Conservation (phyloP, 179 eudicot species). For the Camellia oleifera region DNA sequence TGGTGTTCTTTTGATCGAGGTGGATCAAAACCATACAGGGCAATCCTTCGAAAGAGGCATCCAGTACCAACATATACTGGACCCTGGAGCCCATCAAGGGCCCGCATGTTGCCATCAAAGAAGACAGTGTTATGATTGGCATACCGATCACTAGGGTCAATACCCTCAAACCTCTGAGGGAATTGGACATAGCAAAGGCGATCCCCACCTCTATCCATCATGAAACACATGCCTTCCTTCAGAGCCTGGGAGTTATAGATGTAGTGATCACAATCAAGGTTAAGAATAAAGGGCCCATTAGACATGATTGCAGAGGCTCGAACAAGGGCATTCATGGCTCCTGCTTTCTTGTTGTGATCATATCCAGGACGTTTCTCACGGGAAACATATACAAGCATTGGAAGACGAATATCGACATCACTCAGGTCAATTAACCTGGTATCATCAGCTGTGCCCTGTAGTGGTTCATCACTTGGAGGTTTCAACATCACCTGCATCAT, state of each 20-base stretch:
- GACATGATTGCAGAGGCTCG: slow-evolving; percentile 96
- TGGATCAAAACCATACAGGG: slow-evolving; percentile 89
- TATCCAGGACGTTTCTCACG: slow-evolving; percentile 94
- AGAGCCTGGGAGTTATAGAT: slow-evolving; percentile 85
- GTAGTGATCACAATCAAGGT: slow-evolving; percentile 93
- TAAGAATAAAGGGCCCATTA: slow-evolving; percentile 87
- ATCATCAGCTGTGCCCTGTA: slow-evolving; percentile 59
- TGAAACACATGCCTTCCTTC: slow-evolving; percentile 97
- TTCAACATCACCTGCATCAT: slow-evolving; percentile 82
- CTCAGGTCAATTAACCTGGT: slow-evolving; percentile 51
- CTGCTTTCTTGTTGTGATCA: slow-evolving; percentile 95
- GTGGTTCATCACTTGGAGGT: slow-evolving; percentile 90
- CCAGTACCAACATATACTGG: slow-evolving; percentile 95
- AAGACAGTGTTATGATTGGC: slow-evolving; percentile 92
- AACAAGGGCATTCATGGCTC: slow-evolving; percentile 94
- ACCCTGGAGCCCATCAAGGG: slow-evolving; percentile 92
- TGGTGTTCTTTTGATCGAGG: slow-evolving; percentile 78
- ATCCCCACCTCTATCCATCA: slow-evolving; percentile 98
- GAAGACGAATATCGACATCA: slow-evolving; percentile 85
- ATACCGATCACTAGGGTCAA: slow-evolving; percentile 90
- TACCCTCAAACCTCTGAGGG: slow-evolving; percentile 92
- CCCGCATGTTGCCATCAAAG: slow-evolving; percentile 96
- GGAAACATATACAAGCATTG: slow-evolving; percentile 86
- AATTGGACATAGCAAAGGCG: slow-evolving; percentile 88
- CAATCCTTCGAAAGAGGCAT: slow-evolving; percentile 81